Conservation (phyloP, 2,329 filamentous ascomycete species). For the Epichloe scottii region DNA sequence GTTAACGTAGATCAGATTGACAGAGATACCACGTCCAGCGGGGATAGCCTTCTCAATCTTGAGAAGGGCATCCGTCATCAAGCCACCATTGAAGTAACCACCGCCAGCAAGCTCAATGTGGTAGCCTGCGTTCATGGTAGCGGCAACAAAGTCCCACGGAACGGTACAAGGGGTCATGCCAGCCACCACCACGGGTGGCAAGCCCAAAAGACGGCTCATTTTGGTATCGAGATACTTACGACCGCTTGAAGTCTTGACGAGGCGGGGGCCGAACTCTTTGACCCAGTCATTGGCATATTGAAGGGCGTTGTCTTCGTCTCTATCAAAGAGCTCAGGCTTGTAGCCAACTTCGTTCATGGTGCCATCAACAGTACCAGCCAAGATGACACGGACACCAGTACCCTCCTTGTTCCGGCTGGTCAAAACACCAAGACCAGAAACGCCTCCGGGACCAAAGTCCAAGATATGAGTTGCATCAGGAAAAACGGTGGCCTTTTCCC, state of each 20-base stretch:
- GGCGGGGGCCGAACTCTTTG: slow-evolving; percentile 85
- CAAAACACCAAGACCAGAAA: slow-evolving; percentile 87
- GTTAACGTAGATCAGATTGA: slow-evolving; percentile 87
- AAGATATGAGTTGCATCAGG: slow-evolving; percentile 83
- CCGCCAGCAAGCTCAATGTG: slow-evolving; percentile 84
- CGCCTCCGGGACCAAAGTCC: slow-evolving; percentile 93
- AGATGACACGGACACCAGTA: slow-evolving; percentile 89
- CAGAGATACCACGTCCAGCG: slow-evolving; percentile 72
- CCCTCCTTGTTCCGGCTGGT: slow-evolving; percentile 99
- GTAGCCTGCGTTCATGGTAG: slow-evolving; percentile 91
- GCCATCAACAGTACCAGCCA: slow-evolving; percentile 86
- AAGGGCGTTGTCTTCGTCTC: slow-evolving; percentile 87
- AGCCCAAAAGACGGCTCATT: slow-evolving; percentile 76
- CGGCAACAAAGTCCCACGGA: slow-evolving; percentile 81
- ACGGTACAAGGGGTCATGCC: slow-evolving; percentile 91
- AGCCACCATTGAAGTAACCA: slow-evolving; percentile 74
- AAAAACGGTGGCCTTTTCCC: slow-evolving; percentile 91
- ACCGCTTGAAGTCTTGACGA: slow-evolving; percentile 80
- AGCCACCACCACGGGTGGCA: slow-evolving; percentile 80
- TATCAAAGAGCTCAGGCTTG: slow-evolving; percentile 95
- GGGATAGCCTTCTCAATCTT: slow-evolving; percentile 81
- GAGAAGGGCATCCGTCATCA: slow-evolving; percentile 67
- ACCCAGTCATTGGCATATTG: slow-evolving; percentile 97
- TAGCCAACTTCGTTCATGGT: slow-evolving; percentile 87
- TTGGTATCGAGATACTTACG: slow-evolving; percentile 93